phyloP scores from a whole-genome alignment of 2,329 filamentous ascomycete species.

The Plectosphaerella cucumerina region DNA sequence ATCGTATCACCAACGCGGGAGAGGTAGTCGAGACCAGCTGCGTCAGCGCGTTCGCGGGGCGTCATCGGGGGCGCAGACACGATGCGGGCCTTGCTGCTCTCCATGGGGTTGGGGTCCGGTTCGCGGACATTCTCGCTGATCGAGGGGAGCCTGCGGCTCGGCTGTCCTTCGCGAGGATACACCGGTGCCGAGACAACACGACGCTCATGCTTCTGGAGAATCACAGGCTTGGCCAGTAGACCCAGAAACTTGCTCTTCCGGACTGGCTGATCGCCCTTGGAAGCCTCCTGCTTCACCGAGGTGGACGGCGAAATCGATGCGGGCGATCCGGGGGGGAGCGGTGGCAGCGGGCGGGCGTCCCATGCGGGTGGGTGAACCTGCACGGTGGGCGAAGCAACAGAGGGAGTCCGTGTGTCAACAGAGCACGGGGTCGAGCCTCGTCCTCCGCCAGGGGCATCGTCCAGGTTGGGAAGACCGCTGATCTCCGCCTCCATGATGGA shows the following conservation, averaged over 20 bases:
- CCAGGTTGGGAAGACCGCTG: constrained; percentile 19
- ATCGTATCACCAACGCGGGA: constrained; percentile 47
- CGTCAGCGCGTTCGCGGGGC: constrained; percentile 19
- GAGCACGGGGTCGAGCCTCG: constrained; percentile 38
- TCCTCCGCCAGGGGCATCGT: constrained; percentile 23
- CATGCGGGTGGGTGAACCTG: constrained; percentile 25
- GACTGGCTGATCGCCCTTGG: background rate
- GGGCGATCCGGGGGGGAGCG: constrained; percentile 30
- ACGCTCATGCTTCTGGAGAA: constrained; percentile 34
- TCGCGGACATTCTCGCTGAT: constrained; percentile 37
- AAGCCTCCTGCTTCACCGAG: background rate
- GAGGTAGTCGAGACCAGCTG: constrained; percentile 38
- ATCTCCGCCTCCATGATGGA: constrained; percentile 39
- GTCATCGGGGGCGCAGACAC: constrained; percentile 38
- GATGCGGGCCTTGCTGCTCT: constrained; percentile 32
- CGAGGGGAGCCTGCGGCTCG: constrained; percentile 37
- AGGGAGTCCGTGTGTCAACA: constrained; percentile 31
- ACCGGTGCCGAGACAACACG: constrained; percentile 48
- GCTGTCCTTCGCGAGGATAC: constrained; percentile 35
- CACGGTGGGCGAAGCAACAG: constrained; percentile 19
- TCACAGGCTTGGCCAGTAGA: constrained; percentile 22
- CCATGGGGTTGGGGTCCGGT: constrained; percentile 3
- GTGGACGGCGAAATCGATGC: background rate
- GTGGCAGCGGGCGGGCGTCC: constrained; percentile 47
- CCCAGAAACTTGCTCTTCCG: background rate